A percentile compares a stretch with the other conserved stretches of the same genome.
These are phyloP conservation scores for Colletotrichum musae DNA, from an alignment of 2,329 filamentous ascomycete genomes.

Conservation along the genomic window DNA sequence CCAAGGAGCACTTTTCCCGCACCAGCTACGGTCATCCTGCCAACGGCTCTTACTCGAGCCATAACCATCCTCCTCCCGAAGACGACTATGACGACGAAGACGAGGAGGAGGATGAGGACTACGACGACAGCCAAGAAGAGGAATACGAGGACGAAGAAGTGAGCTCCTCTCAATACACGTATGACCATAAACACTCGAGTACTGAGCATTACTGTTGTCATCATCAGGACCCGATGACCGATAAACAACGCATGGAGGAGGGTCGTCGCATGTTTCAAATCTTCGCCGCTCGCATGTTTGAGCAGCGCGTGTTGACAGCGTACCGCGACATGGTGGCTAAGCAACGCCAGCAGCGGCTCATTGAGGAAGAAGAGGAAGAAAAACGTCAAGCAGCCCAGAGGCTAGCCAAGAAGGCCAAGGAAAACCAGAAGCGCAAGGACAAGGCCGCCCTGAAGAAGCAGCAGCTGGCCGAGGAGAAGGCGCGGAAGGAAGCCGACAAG, in stretches of 20 bases:
- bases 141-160: slow-evolving; percentile 74
- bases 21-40: slow-evolving; percentile 66
- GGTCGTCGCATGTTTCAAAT: slow-evolving; percentile 99
- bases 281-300: slow-evolving; percentile 99
- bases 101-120: slow-evolving; percentile 67
- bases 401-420: slow-evolving; percentile 93
- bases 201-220: slow-evolving; percentile 60
- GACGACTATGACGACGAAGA: slow-evolving; percentile 82
- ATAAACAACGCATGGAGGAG: slow-evolving; percentile 99
- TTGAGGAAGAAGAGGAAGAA: slow-evolving; percentile 94
- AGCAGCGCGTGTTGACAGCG: slow-evolving; percentile 95
- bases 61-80: slow-evolving; percentile 83
- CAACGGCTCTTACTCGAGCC: slow-evolving; percentile 73
- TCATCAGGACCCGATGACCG: slow-evolving; percentile 90
- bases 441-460: slow-evolving; percentile 92
- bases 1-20: slow-evolving; percentile 75
- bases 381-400: slow-evolving; percentile 81
- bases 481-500: slow-evolving; percentile 88
- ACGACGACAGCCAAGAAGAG: slow-evolving; percentile 69
- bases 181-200: slow-evolving; percentile 50
- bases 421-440: slow-evolving; percentile 95
- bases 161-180: slow-evolving; percentile 43
- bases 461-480: slow-evolving; percentile 90
- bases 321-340: slow-evolving; percentile 97
- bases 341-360: slow-evolving; percentile 90